Evolutionary conservation across 495 filamentous ascomycete species (phyloP), one percentile per base, ranked within the genome.

Genomic region (Schizothecium vesticola): DNA sequence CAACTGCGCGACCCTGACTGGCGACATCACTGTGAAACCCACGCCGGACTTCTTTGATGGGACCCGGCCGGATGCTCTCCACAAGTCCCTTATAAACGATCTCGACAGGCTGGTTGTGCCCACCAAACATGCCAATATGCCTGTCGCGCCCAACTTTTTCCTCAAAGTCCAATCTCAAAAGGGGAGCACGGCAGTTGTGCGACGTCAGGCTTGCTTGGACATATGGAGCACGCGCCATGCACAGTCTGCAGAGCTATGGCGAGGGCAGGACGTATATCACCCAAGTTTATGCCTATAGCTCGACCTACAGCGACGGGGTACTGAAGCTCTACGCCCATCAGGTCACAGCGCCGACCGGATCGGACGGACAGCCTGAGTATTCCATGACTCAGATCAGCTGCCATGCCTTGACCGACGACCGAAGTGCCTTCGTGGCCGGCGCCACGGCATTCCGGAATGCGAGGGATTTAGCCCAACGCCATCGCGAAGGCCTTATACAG

Each of bases 161-260:
- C 63, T 81, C 3, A 77, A 81, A 58, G 78, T 63, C 10, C 84
- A 84, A 67, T 75, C 73, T 2, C 74, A 75, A 0, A 51, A 66
- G 59, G 83, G 81, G 31, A 63, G 63, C 13, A 11, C 68, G 12
- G 72, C 67, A 13, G 80, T 81, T 19, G 75, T 72, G 61, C 31
- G 22, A 66, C 74, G 78, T 36, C 81, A 85, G 69, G 80, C 79
- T 51, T 74, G 67, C 57, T 77, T 81, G 70, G 72, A 81, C 82
- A 11, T 62, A 80, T 21, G 83, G 82, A 12, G 81, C 80, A 29
- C 80, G 81, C 62, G 81, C 66, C 31, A 84, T 85, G 74, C 78
- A 80, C 58, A 66, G 63, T 33, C 75, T 86, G 63, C 78, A 81
- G 72, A 81, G 75, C 67, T 84, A 83, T 61, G 70, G 71, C 67